phyloP scores from a whole-genome alignment of 202 grass and related monocot genomes.

The Schoenoplectus triqueter region DNA sequence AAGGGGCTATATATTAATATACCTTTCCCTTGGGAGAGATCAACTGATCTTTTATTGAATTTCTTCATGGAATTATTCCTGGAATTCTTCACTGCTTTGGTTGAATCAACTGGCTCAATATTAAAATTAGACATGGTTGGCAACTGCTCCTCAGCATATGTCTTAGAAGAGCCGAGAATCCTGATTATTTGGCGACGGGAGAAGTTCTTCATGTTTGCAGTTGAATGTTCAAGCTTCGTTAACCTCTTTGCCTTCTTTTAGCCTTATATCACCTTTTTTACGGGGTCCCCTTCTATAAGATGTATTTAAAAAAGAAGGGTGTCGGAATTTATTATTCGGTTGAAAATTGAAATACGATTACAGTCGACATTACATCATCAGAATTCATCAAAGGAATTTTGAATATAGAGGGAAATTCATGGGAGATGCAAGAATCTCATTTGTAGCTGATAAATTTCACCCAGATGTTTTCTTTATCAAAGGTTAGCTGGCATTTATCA shows the following conservation, averaged over 20 bases:
- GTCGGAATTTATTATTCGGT: background rate
- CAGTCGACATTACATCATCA: background rate
- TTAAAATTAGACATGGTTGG: constrained; percentile 31
- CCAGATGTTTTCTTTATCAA: background rate
- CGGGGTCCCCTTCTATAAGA: background rate
- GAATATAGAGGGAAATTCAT: background rate
- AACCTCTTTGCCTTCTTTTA: too few species aligned
- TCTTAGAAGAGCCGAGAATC: constrained; percentile 48
- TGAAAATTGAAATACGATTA: background rate
- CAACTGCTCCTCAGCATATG: constrained; percentile 57
- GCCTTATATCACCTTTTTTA: background rate
- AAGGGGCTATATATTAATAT: background rate
- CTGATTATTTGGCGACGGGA: constrained; percentile 53
- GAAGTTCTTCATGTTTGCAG: constrained; percentile 56
- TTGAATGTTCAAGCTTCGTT: background rate
- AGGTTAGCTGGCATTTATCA: background rate
- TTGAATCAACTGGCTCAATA: constrained; percentile 45
- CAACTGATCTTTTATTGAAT: background rate
- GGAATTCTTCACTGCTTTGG: constrained; percentile 44
- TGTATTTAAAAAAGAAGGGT: background rate
- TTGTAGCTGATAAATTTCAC: background rate
- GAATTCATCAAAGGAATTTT: background rate
- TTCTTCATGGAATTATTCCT: background rate
- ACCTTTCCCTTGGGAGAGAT: constrained; percentile 26
- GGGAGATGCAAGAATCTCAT: background rate